Base-by-base conservation (phyloP, 306 rosid genomes). In the Glycyrrhiza uralensis region DNA sequence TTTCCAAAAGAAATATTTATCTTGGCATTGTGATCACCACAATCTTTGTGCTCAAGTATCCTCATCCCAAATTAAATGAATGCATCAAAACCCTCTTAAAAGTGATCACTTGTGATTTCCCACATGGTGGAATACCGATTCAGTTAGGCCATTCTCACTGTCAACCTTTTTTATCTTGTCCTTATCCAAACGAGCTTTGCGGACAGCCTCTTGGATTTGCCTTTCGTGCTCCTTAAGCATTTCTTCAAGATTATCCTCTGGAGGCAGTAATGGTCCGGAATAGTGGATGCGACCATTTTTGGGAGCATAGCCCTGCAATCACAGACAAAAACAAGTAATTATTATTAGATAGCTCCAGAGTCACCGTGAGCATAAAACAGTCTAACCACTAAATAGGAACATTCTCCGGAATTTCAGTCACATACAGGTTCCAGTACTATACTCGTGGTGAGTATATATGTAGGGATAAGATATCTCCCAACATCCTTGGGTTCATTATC, bases 221-320 rank as follows among this genome's bases (percentile, higher is more conserved):
- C 78, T 87, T 80, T 92, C 95, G 4, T 90, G 94, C 79, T 89
- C 88, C 84, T 85, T 89, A 13, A 90, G 87, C 90, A 89, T 85
- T 69, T 90, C 90, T 74, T 86, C 96, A 2, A 89, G 74, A 77
- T 86, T 82, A 66, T 89, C 89, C 5, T 81, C 90, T 2, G 77
- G 82, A 45, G 91, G 82, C 66, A 83, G 61, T 81, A 88, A 71
- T 6, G 92, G 95, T 56, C 98, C 96, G 11, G 96, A 89, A 83
- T 78, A 87, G 76, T 89, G 87, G 26, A 83, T 69, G 67, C 84
- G 74, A 38, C 69, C 63, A 83, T 78, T 85, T 78, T 82, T 83
- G 23, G 76, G n/a, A 76, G 57, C 76, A 56, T 35, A 66, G 30
- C 79, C 83, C 94, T 92, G 87, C 63, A 1, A 23, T 44, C 59